Base-by-base conservation (phyloP, 2,329 filamentous ascomycete species). In the Lasiodiplodia sp. region DNA sequence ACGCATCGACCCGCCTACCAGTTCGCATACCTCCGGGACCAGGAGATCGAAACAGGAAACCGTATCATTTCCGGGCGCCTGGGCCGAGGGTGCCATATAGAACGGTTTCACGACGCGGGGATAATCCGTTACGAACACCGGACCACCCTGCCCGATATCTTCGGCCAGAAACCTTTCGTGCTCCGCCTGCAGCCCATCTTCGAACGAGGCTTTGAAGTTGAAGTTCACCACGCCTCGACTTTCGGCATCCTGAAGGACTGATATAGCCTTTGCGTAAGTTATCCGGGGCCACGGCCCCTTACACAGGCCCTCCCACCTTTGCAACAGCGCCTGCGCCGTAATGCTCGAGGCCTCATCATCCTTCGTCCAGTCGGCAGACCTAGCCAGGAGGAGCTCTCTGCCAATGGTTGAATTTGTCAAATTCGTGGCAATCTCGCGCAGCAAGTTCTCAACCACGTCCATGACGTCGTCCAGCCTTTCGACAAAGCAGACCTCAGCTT, bases 81-180 rank as follows among this genome's bases (percentile, higher is more conserved):
- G 69, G 66, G 63, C 70, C 38, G 77, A 78, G 18, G 88, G 87
- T 2, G 87, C 80, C 92, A 94, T 94, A 80, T 94, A 99, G 81
- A 98, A 99, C 12, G 95, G 93, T 81, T 99, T 99, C 78, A 96
- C 89, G 58, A 85, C 84, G 72, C 88, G 88, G n/a, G 96, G 96
- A 77, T 97, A 99, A 78, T 97, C 86, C 16, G 94, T 98, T 71
- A 99, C 89, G 77, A 98, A 98, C 55, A 98, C 86, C 8, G 96
- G 96, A 1, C 82, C 81, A 21, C 86, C 85, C 58, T 86, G 82
- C 72, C 89, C 89, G 55, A 95, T 76, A 31, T 83, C 83, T 66
- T 88, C 85, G 58, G 96, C 94, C 66, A 99, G 86, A 78, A 90
- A 97, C 77, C 89, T 93, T 81, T 99, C 96, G 81, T 99, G 96